Evolutionary conservation across 164 flowering plant genomes (phyloP).

Genomic region (Saururus chinensis): DNA sequence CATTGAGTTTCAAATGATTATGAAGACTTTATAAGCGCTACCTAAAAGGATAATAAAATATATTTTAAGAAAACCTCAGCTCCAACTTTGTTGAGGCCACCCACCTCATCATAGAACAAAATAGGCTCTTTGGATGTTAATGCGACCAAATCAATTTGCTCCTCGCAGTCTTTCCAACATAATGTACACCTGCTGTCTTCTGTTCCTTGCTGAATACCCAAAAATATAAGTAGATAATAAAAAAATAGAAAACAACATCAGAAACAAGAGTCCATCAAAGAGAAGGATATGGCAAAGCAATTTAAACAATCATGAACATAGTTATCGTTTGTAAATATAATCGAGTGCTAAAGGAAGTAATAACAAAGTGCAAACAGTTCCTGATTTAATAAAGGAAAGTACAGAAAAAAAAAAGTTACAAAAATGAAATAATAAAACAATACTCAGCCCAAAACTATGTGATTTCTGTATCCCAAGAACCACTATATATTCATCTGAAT

Average conservation of each 20-base stretch:
- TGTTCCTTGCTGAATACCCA: constrained; percentile 16
- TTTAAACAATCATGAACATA: neutral
- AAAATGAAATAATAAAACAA: too few species aligned
- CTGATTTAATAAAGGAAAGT: too few species aligned
- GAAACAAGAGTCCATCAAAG: neutral
- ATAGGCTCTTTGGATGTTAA: constrained; percentile 84
- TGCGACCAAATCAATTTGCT: constrained; percentile 66
- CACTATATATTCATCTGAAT: too few species aligned
- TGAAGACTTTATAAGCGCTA: neutral
- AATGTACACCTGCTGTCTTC: constrained; percentile 23
- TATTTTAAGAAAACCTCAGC: neutral
- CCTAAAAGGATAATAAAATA: neutral
- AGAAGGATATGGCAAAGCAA: neutral
- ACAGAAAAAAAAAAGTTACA: too few species aligned
- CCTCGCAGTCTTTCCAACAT: constrained; percentile 68
- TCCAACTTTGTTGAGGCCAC: constrained; percentile 3
- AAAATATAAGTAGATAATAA: neutral
- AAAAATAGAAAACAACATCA: constrained; percentile 2
- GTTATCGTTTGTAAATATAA: too few species aligned
- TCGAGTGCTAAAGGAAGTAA: too few species aligned
- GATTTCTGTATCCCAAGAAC: too few species aligned
- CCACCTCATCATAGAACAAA: constrained; percentile 95
- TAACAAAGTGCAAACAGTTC: too few species aligned
- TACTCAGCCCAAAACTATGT: too few species aligned
- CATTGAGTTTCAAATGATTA: constrained; percentile 1